Base-by-base conservation (phyloP, 2,329 filamentous ascomycete species). In the Botrytis porri region DNA sequence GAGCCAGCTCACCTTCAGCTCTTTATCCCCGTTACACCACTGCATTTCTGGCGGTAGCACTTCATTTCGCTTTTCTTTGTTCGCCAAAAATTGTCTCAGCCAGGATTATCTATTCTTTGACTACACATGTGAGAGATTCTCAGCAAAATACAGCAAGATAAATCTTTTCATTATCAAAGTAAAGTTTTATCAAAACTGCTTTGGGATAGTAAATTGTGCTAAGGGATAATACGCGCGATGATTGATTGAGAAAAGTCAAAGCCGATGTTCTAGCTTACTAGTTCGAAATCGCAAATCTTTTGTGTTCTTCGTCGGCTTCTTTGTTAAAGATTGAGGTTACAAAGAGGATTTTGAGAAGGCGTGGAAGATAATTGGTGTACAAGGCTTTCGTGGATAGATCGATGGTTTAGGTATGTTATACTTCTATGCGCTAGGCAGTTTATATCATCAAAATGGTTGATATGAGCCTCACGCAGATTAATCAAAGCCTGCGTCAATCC, bases 51-150 rank as follows among this genome's bases (percentile, higher is more conserved):
- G 62, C 41, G 62, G 41, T 35, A 29, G 6, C 35, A 48, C 29
- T 45, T 41, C 35, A 32, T 67, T 41, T 39, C 37, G 25, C 35
- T 18, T 67, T 67, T 67, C 65, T 67, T 57, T 67, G 65, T 67
- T 57, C 65, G 3, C 18, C 18, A 25, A 32, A 6, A 16, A 25
- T 57, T 57, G 48, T 67, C 37, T 57, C 65, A 57, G 48, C 37
- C 10, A 16, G 2, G 3, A 5, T 41, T 3, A 2, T 37, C 35
- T 32, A 16, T n/a, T 22, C 7, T 8, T 57, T 57, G 65, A 41
- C 35, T 67, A 39, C 35, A 41, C n/a, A 67, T 54, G 5, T 66
- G 8, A 39, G 32, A 54, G 16, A 66, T 29, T 10, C 35, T 18
- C n/a, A 32, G 48, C 16, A 41, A 41, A 25, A 57, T 32, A n/a